Conservation (phyloP, 371 early-diverging fungal genomes). For the Nematocida sp. region DNA sequence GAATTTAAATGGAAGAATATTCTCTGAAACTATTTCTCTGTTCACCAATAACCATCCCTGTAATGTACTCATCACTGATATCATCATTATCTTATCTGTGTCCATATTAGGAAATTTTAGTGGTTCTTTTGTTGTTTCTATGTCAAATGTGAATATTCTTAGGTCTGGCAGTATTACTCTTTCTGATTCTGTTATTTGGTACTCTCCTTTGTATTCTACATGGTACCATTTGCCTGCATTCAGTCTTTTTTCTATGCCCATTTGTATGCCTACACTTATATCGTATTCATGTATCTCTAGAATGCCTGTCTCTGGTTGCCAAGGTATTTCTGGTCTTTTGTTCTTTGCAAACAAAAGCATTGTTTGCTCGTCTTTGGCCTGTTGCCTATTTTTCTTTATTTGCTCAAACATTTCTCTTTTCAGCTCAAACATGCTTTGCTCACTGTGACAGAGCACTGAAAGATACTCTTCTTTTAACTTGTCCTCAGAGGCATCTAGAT, state of each 20-base stretch:
- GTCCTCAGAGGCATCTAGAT: slow-evolving; percentile 46
- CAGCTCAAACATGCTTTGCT: slow-evolving; percentile 24
- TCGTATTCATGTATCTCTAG: slow-evolving; percentile 59
- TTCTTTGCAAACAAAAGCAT: slow-evolving; percentile 20
- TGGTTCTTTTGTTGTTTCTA: slow-evolving; percentile 93
- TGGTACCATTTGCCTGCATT: slow-evolving; percentile 63
- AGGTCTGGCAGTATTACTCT: slow-evolving; percentile 71
- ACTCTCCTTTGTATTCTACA: slow-evolving; percentile 53
- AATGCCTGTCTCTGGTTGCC: slow-evolving; percentile 8
- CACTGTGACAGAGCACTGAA: slow-evolving; percentile 47
- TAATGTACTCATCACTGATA: slow-evolving; percentile 69
- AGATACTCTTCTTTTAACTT: slow-evolving; percentile 43
- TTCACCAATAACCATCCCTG: slow-evolving; percentile 92
- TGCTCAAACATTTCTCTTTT: slow-evolving; percentile 55
- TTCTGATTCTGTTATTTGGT: slow-evolving; percentile 60
- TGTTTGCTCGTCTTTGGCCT: slow-evolving; percentile 1
- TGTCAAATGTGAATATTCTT: slow-evolving; percentile 93
- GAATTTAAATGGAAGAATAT: slow-evolving; percentile 94
- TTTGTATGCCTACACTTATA: slow-evolving; percentile 50
- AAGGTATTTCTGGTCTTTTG: not conserved
- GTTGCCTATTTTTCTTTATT: slow-evolving; percentile 22
- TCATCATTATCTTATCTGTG: slow-evolving; percentile 94
- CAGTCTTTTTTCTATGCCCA: slow-evolving; percentile 41
- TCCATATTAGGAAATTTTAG: slow-evolving; percentile 90
- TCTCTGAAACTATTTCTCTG: slow-evolving; percentile 82